A percentile compares a stretch with the other conserved stretches of the same genome.
Evolutionary conservation across 2,329 filamentous ascomycete genomes (phyloP).

Genomic region (Colletotrichum destructivum): DNA sequence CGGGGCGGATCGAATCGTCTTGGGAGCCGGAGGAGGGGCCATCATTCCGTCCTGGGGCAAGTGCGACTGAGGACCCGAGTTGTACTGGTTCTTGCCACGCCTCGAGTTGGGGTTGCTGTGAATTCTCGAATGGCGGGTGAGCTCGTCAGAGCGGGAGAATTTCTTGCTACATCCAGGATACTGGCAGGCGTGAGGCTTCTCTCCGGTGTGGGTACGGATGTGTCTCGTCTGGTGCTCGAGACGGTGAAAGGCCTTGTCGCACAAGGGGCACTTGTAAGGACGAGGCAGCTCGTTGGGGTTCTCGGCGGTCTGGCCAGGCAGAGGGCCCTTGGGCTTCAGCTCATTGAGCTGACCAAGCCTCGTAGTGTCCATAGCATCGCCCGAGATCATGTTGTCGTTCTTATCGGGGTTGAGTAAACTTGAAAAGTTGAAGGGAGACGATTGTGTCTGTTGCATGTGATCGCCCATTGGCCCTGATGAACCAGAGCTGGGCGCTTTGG

Average conservation of each 20-base stretch:
- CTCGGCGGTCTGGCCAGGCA: slow-evolving; percentile 74
- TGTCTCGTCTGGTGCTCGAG: slow-evolving; percentile 93
- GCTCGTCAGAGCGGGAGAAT: slow-evolving; percentile 95
- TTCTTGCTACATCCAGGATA: slow-evolving; percentile 97
- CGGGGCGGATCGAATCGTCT: slow-evolving; percentile 89
- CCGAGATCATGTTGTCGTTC: slow-evolving; percentile 36
- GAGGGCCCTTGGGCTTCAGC: slow-evolving; percentile 73
- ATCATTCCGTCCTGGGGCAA: slow-evolving; percentile 77
- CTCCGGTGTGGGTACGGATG: slow-evolving; percentile 96
- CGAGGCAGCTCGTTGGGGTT: slow-evolving; percentile 82
- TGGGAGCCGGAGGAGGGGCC: slow-evolving; percentile 78
- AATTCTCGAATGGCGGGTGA: slow-evolving; percentile 97
- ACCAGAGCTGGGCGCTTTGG: slow-evolving; percentile 23
- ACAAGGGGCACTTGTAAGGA: slow-evolving; percentile 98
- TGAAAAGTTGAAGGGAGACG: slow-evolving; percentile 80
- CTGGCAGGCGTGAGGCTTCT: slow-evolving; percentile 97
- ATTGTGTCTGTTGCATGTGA: slow-evolving; percentile 82
- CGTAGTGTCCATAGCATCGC: slow-evolving; percentile 38
- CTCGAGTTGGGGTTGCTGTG: slow-evolving; percentile 99
- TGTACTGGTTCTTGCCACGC: slow-evolving; percentile 82
- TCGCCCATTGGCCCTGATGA: slow-evolving; percentile 51
- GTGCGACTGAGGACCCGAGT: slow-evolving; percentile 54
- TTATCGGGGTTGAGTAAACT: slow-evolving; percentile 77
- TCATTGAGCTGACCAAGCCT: slow-evolving; percentile 39
- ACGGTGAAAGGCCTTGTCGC: slow-evolving; percentile 98